Evolutionary conservation across 2,329 filamentous ascomycete species (phyloP), one percentile per base, ranked within the genome.

Genomic region (Clonostachys byssicola): DNA sequence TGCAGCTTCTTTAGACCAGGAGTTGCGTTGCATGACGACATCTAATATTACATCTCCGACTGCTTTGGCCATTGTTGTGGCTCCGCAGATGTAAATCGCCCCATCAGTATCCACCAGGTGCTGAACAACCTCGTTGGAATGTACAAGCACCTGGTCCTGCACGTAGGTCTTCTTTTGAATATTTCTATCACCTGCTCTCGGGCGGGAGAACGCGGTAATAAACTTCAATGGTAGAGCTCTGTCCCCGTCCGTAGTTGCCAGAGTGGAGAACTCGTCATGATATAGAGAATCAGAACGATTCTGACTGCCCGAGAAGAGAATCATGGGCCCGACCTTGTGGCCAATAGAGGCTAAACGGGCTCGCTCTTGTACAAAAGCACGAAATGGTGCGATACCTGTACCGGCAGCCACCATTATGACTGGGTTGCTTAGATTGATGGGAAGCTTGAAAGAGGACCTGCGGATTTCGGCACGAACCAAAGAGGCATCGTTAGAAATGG

Each of bases 181-280:
- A n/a, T n/a, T n/a, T 39, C 2, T 12, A 39, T n/a, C 36, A 18
- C 42, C 14, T 33, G 2, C 14, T 0, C 80, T 78, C 7, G 42
- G n/a, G 1, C 42, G 18, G 13, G 42, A 44, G 20, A 44, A 44
- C 23, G 34, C 34, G 16, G 34, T 5, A 23, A 40, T 16, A 10
- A 40, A 13, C 34, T 33, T 35, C 13, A 46, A 30, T 40, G 95
- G 78, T 47, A 78, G 78, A 55, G 87, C 72, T 65, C 88, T 82
- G 69, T 86, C 81, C 68, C 96, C 91, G 63, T 95, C 16, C 90
- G 90, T 38, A 90, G 90, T 56, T 95, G 81, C 81, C 10, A 46
- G 12, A 18, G 13, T 10, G 9, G 34, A 35, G 13, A 46, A 30
- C 35, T 46, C 44, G 13, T 46, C 34, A 14, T 40, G 12, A 34